Conservation (phyloP, 441 rosid genomes). For the Lepidium campestre region DNA sequence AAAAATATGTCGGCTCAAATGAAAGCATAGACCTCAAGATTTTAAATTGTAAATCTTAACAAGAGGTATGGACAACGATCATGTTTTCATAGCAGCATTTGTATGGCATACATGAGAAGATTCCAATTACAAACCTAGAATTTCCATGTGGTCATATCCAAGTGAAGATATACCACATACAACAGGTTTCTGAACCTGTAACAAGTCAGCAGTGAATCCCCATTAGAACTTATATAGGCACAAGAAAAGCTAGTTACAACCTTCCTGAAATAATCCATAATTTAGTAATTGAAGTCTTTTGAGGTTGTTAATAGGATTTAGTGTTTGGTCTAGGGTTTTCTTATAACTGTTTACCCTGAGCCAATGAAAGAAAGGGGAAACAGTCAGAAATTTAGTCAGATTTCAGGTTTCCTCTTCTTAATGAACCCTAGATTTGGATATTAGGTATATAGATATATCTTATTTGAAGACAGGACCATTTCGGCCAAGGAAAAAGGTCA, state of each 20-base stretch:
- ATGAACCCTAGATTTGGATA: background rate
- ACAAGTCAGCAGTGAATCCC: conserved; percentile 21
- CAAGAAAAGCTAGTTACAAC: background rate
- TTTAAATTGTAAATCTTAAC: background rate
- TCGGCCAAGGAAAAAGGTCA: conserved; percentile 8
- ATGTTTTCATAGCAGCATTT: background rate
- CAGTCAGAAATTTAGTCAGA: background rate
- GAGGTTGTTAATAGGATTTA: background rate
- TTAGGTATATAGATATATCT: background rate
- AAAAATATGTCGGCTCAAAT: background rate
- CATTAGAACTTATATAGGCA: conserved; percentile 15
- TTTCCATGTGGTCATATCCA: conserved; percentile 99
- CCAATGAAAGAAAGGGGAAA: background rate
- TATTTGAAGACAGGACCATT: background rate
- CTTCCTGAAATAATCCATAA: background rate
- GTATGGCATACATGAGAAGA: conserved; percentile 3
- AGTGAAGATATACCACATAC: conserved; percentile 89
- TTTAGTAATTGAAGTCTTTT: background rate
- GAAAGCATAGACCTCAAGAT: background rate
- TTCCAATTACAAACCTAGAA: conserved; percentile 72
- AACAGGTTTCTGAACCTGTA: conserved; percentile 80
- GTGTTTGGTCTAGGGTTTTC: background rate
- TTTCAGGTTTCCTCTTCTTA: conserved; percentile 10
- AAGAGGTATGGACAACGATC: background rate
- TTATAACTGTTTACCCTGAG: background rate